These are phyloP conservation scores for Mycena rebaudengoi DNA, from an alignment of 768 basidiomycete genomes.

Conservation along the genomic window DNA sequence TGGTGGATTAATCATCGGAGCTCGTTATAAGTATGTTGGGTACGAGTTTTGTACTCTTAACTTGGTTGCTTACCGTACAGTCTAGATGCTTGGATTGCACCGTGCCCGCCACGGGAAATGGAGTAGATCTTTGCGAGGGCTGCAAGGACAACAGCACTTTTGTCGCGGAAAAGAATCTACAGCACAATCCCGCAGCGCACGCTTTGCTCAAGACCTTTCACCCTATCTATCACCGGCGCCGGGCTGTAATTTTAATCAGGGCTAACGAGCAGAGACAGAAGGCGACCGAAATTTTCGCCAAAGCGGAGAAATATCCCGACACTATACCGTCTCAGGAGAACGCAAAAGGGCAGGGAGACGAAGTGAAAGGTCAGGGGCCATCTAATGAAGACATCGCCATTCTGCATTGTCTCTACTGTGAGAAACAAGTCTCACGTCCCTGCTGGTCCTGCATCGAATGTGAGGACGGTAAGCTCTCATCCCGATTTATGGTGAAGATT, in stretches of 20 bases:
- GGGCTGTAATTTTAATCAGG: not conserved
- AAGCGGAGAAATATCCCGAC: not conserved
- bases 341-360: not conserved
- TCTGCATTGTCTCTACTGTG: not conserved
- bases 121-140: not conserved
- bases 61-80: not conserved
- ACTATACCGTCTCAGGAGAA: not conserved
- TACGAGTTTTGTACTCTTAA: too few species aligned
- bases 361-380: not conserved
- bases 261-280: not conserved
- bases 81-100: not conserved
- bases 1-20: not conserved
- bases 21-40: not conserved
- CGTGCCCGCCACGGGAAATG: not conserved
- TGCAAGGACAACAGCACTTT: not conserved
- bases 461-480: not conserved
- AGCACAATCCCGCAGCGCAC: not conserved
- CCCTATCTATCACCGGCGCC: not conserved
- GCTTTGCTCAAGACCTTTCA: not conserved
- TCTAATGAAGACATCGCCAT: not conserved
- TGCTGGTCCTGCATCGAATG: conserved; percentile 1
- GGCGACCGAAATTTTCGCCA: not conserved
- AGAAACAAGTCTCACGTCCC: not conserved
- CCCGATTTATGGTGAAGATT: not conserved
- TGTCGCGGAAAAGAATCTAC: not conserved